Base-by-base conservation (phyloP, 169 alveolate genomes). In the Cryptosporidium sp. region DNA sequence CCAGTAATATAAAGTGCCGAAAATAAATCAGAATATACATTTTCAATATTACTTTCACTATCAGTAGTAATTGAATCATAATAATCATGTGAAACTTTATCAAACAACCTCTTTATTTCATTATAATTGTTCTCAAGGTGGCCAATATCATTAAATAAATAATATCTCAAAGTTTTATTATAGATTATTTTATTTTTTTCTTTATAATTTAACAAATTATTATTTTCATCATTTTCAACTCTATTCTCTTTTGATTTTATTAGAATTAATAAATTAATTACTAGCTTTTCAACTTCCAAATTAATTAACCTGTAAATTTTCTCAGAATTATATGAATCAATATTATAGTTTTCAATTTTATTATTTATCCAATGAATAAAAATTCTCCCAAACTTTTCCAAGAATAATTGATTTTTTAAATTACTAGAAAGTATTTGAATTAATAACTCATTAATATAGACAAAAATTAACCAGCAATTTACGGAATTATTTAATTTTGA, bases 1-100 rank as follows among this genome's bases (percentile, higher is more conserved):
- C 86, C 86, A 4, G 52, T 73, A 37, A 73, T 56, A 42, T 73
- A 73, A 18, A 73, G 21, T 29, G 58, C 6, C 58, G 44, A 52
- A 56, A 60, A 31, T 45, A 62, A 52, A 10, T 58, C 69, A 2
- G 48, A 52, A 29, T 23, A 42, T 16, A 53, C 10, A 8, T 12
- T 26, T 35, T 58, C 39, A n/a, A n/a, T 31, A 9, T 73, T 18
- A 35, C n/a, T 60, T 31, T 71, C 29, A 18, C 9, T 51, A 3
- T 16, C 0, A 29, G 14, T n/a, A 12, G 33, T 8, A 10, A 29
- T 35, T 52, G 67, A 51, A 23, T 29, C 2, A 26, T 0, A 29
- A 71, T 35, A 29, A 18, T 37, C 37, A 16, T 56, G 35, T 53
- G 35, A 53, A 33, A 6, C 16, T 52, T 52, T 26, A 23, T 12